Conservation (phyloP, 371 early-diverging fungal genomes). For the Cladochytrium tenue region DNA sequence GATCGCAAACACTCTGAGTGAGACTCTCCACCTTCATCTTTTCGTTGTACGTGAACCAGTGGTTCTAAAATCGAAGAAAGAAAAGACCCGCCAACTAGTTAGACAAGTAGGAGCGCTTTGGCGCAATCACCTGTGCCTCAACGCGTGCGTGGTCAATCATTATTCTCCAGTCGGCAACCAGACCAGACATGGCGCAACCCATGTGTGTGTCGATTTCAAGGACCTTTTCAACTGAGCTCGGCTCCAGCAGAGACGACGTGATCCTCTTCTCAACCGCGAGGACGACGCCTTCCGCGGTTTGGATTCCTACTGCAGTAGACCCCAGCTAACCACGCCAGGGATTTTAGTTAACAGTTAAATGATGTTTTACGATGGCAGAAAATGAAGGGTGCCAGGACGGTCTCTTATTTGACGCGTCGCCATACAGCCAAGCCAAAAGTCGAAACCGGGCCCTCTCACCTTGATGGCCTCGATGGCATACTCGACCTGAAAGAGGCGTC, state of each 20-base stretch:
- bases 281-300: conserved; percentile 89
- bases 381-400: neutral
- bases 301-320: conserved; percentile 95
- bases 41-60: conserved; percentile 94
- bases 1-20: conserved; percentile 95
- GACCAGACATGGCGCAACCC: conserved; percentile 96
- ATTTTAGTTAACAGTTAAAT: conserved; percentile 9
- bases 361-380: neutral
- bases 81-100: conserved; percentile 5
- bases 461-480: conserved; percentile 99
- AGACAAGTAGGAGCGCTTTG: neutral
- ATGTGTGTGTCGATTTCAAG: conserved; percentile 93
- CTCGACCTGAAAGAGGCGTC: conserved; percentile 98
- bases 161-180: conserved; percentile 94
- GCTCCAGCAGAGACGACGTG: conserved; percentile 88
- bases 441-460: conserved; percentile 53
- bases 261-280: conserved; percentile 96
- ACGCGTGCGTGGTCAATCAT: conserved; percentile 97
- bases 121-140: conserved; percentile 79
- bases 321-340: conserved; percentile 72
- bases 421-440: no score
- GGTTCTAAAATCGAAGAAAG: conserved; percentile 63
- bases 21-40: conserved; percentile 91
- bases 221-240: conserved; percentile 94
- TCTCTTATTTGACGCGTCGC: no score